Conservation (phyloP, 2,329 filamentous ascomycete species). For the Scedosporium dehoogii region DNA sequence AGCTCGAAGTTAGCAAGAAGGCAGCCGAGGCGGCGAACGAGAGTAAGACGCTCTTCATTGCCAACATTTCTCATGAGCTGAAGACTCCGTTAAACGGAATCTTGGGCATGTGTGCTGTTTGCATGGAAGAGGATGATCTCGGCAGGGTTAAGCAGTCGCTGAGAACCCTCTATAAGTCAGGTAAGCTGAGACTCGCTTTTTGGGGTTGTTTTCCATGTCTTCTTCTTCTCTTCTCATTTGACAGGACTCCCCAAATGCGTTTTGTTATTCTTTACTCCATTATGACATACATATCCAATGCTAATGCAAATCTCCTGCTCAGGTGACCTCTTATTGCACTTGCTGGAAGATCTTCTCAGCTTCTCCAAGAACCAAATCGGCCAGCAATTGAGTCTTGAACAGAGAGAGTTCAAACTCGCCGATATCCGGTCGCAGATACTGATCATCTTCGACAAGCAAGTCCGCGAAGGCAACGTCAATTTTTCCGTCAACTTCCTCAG, state of each 20-base stretch:
- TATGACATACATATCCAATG: too few relatives aligned
- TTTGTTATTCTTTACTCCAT: neutral
- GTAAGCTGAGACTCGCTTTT: conserved; percentile 19
- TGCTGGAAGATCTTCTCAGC: conserved; percentile 80
- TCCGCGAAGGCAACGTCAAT: conserved; percentile 66
- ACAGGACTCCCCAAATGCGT: neutral
- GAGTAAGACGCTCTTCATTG: conserved; percentile 95
- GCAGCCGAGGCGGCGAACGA: conserved; percentile 92
- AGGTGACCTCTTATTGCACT: conserved; percentile 68
- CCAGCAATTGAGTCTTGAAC: conserved; percentile 70
- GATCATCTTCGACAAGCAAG: conserved; percentile 85
- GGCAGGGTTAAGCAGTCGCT: conserved; percentile 70
- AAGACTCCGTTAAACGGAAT: conserved; percentile 96
- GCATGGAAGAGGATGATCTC: conserved; percentile 83
- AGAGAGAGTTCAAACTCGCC: conserved; percentile 75
- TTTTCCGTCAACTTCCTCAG: conserved; percentile 56
- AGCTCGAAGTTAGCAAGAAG: conserved; percentile 83
- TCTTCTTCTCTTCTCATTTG: neutral
- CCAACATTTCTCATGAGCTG: conserved; percentile 80
- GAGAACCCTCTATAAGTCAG: conserved; percentile 82
- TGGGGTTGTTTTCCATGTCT: neutral
- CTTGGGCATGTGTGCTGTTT: conserved; percentile 84
- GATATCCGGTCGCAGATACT: conserved; percentile 75
- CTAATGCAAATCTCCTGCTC: too few relatives aligned
- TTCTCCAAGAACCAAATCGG: conserved; percentile 95